phyloP scores from a whole-genome alignment of 768 basidiomycete genomes.

The Strobilomyces dryophilus region DNA sequence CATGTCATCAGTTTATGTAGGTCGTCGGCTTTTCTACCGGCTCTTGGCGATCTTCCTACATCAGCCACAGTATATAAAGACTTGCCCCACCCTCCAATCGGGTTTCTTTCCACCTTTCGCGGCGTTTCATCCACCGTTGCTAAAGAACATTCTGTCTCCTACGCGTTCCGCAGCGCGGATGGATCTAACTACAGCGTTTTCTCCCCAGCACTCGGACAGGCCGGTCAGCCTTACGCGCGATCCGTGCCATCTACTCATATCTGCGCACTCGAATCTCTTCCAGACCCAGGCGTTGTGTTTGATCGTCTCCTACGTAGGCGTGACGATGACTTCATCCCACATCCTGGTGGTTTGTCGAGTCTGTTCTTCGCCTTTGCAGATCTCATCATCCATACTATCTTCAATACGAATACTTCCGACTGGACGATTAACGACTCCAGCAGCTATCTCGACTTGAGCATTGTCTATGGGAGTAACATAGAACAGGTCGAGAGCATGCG shows the following conservation, averaged over 20 bases:
- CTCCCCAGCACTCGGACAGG: slow-evolving; percentile 52
- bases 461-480: slow-evolving; percentile 64
- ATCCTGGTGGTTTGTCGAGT: slow-evolving; percentile 68
- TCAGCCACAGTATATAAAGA: slow-evolving; percentile 62
- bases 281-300: slow-evolving; percentile 66
- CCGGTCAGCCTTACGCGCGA: slow-evolving; percentile 64
- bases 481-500: slow-evolving; percentile 48
- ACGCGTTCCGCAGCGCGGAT: slow-evolving; percentile 56
- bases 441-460: slow-evolving; percentile 74
- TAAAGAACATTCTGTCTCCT: slow-evolving; percentile 29
- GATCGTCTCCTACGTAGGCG: slow-evolving; percentile 56
- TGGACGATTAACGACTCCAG: slow-evolving; percentile 57
- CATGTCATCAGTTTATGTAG: slow-evolving; percentile 52
- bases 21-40: slow-evolving; percentile 23
- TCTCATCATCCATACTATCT: slow-evolving; percentile 69
- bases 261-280: slow-evolving; percentile 44
- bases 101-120: slow-evolving; percentile 39
- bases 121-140: not conserved
- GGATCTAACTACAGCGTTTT: slow-evolving; percentile 58
- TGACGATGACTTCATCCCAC: slow-evolving; percentile 38
- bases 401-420: slow-evolving; percentile 50
- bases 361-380: slow-evolving; percentile 80
- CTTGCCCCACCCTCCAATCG: slow-evolving; percentile 68
- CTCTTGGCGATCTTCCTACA: not conserved
- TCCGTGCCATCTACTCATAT: slow-evolving; percentile 50